Evolutionary conservation across 768 basidiomycete species (phyloP).

Genomic region (Xerocomus brunneocitrinus): DNA sequence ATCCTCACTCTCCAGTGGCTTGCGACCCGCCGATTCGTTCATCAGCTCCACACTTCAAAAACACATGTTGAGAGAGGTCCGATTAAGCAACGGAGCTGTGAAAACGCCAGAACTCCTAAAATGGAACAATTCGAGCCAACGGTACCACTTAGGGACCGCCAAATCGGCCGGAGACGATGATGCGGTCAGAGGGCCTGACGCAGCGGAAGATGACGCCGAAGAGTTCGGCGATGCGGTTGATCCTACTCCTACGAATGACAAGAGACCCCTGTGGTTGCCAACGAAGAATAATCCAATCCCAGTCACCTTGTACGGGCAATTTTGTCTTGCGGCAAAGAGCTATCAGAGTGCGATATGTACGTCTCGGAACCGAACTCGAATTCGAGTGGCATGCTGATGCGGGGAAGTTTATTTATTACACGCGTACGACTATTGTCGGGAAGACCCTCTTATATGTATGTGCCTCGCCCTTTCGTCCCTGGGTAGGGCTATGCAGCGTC

Average conservation of each 20-base stretch:
- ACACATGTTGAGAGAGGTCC: constrained; percentile 76
- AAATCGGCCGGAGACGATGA: constrained; percentile 21
- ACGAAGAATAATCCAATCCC: constrained; percentile 68
- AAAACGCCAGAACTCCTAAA: constrained; percentile 55
- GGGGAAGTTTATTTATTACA: constrained; percentile 79
- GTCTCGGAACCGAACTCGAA: background rate
- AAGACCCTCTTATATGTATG: constrained; percentile 84
- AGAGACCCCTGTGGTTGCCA: constrained; percentile 42
- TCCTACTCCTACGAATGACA: constrained; percentile 15
- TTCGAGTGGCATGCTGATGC: background rate
- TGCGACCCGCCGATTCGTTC: constrained; percentile 69
- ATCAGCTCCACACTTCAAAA: constrained; percentile 79
- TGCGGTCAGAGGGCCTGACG: constrained; percentile 12
- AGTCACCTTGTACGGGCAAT: constrained; percentile 74
- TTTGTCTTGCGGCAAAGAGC: constrained; percentile 79
- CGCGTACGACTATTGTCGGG: constrained; percentile 78
- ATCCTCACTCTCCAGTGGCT: constrained; percentile 67
- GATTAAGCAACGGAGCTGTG: constrained; percentile 60
- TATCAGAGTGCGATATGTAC: constrained; percentile 88
- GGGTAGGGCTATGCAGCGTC: constrained; percentile 88
- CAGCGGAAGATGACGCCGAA: constrained; percentile 34
- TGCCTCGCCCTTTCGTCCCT: constrained; percentile 80
- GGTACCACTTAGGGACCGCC: constrained; percentile 44
- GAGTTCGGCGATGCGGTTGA: constrained; percentile 21
- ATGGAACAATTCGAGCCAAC: constrained; percentile 58